phyloP scores from a whole-genome alignment of 495 filamentous ascomycete genomes.

The Penicillium crystallinum region DNA sequence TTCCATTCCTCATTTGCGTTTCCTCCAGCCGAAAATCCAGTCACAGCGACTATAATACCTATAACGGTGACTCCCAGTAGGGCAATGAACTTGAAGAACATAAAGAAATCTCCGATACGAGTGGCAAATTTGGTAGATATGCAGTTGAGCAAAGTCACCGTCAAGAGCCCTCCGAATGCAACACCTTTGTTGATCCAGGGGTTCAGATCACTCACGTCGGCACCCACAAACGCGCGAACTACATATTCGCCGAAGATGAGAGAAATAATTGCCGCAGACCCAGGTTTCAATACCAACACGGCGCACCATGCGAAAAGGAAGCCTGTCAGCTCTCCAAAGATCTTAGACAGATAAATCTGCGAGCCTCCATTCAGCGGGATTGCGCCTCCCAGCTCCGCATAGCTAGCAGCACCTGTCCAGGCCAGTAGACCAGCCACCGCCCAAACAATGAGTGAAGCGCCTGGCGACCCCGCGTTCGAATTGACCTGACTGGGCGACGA shows the following conservation, averaged over 20 bases:
- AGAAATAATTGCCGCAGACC: conserved; percentile 86
- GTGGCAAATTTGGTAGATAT: conserved; percentile 84
- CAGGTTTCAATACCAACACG: conserved; percentile 89
- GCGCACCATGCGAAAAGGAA: conserved; percentile 97
- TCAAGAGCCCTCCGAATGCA: conserved; percentile 66
- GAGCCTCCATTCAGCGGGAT: conserved; percentile 94
- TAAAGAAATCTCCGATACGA: conserved; percentile 78
- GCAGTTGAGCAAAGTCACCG: conserved; percentile 82
- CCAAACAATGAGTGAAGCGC: conserved; percentile 87
- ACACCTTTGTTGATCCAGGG: conserved; percentile 89
- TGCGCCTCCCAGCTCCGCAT: conserved; percentile 91
- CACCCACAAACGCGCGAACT: conserved; percentile 76
- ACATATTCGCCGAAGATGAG: conserved; percentile 98
- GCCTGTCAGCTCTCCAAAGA: conserved; percentile 86
- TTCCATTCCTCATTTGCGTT: conserved; percentile 84
- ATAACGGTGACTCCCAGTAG: conserved; percentile 81
- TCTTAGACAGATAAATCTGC: conserved; percentile 90
- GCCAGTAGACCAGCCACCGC: conserved; percentile 81
- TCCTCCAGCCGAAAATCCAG: conserved; percentile 72
- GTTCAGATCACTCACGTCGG: conserved; percentile 68
- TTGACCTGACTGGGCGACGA: conserved; percentile 94
- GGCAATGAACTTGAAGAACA: conserved; percentile 95
- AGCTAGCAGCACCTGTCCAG: conserved; percentile 95
- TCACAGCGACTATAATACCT: conserved; percentile 84
- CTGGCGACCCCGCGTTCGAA: conserved; percentile 84